Conservation (phyloP, 805 yeast species). For the Candida anglica region DNA sequence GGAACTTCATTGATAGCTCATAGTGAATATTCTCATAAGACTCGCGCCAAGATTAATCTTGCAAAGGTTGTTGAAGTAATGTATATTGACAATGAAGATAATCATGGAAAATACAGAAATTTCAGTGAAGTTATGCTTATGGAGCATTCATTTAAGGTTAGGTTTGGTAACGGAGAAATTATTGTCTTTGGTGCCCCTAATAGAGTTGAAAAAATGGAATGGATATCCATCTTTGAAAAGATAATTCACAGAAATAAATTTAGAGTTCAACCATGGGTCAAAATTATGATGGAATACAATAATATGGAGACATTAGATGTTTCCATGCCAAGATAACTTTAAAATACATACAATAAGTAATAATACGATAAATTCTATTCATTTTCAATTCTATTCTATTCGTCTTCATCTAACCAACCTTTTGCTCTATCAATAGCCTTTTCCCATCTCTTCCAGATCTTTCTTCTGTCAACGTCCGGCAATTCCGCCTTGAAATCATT, state of each 20-base stretch:
- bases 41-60: constrained; percentile 74
- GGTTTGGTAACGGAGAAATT: constrained; percentile 74
- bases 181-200: constrained; percentile 86
- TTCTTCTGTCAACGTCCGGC: constrained; percentile 55
- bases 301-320: background rate
- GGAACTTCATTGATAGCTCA: constrained; percentile 75
- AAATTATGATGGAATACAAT: constrained; percentile 31
- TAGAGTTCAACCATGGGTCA: constrained; percentile 62
- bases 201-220: constrained; percentile 51
- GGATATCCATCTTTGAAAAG: constrained; percentile 61
- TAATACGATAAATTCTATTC: constrained; percentile 2
- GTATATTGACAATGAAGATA: constrained; percentile 37
- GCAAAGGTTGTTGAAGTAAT: constrained; percentile 57
- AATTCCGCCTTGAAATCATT: constrained; percentile 39
- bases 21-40: constrained; percentile 62
- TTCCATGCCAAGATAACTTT: background rate
- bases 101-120: constrained; percentile 43
- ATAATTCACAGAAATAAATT: constrained; percentile 53
- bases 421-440: constrained; percentile 75
- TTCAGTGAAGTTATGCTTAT: constrained; percentile 68
- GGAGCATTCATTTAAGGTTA: constrained; percentile 71
- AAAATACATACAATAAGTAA: background rate
- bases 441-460: constrained; percentile 75
- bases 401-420: constrained; percentile 66
- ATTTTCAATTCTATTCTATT: constrained; percentile 6